Conservation (phyloP, 192 early-diverging fungal genomes). For the Coemansia sp. region DNA sequence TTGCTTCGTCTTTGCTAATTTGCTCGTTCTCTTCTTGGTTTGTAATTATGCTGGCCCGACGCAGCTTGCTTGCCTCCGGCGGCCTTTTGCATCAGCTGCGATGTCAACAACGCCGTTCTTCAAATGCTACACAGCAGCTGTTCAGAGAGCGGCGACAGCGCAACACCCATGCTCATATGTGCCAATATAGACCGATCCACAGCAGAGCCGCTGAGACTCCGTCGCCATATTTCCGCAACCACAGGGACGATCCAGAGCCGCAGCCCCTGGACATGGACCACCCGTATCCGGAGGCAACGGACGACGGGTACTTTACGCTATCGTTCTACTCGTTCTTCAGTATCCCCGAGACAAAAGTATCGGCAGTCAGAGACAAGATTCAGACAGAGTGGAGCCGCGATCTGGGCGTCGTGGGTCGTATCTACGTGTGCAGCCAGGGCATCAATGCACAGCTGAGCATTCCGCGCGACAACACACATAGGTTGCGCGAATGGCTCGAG, state of each 20-base stretch:
- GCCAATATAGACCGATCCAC: background rate
- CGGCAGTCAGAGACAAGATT: slow-evolving; percentile 21
- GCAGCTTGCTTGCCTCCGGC: background rate
- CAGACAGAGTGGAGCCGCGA: slow-evolving; percentile 34
- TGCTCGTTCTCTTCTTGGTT: background rate
- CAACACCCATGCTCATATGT: background rate
- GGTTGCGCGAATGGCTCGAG: slow-evolving; percentile 59
- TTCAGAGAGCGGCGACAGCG: background rate
- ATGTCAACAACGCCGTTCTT: background rate
- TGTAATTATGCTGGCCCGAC: background rate
- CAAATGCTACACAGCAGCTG: background rate
- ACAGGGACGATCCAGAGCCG: slow-evolving; percentile 3
- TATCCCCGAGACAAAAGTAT: slow-evolving; percentile 7
- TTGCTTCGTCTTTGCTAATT: background rate
- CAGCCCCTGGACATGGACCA: slow-evolving; percentile 38
- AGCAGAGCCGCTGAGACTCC: slow-evolving; percentile 7
- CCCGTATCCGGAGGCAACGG: slow-evolving; percentile 30
- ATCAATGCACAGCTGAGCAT: slow-evolving; percentile 81
- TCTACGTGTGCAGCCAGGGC: slow-evolving; percentile 72
- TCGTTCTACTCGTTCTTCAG: slow-evolving; percentile 53
- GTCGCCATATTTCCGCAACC: slow-evolving; percentile 26
- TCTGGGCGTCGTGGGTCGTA: slow-evolving; percentile 66
- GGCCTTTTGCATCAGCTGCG: background rate
- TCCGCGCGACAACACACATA: slow-evolving; percentile 53
- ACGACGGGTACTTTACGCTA: slow-evolving; percentile 38